A percentile compares a stretch with the other conserved stretches of the same genome.
Evolutionary conservation across 2,329 filamentous ascomycete species (phyloP).

Genomic region (Aspergillaceae sp.): DNA sequence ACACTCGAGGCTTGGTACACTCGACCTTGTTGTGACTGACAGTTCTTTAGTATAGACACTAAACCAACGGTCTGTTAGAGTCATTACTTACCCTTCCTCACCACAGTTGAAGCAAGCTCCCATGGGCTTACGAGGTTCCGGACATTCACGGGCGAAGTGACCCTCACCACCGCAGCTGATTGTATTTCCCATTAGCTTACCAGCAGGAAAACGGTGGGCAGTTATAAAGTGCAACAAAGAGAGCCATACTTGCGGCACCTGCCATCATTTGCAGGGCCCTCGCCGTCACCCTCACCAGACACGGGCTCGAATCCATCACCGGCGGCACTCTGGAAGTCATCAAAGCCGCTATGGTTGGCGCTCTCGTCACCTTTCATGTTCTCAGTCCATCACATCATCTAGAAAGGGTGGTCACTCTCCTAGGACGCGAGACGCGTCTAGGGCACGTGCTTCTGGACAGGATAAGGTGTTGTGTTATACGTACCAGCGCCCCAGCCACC

Average conservation of each 20-base stretch:
- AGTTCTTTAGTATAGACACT: background rate
- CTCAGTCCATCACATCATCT: no score
- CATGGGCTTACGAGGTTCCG: constrained; percentile 20
- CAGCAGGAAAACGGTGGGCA: background rate
- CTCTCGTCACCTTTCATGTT: constrained; percentile 9
- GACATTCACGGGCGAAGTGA: constrained; percentile 36
- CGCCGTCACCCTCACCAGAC: constrained; percentile 1
- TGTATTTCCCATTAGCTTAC: background rate
- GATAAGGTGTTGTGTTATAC: background rate
- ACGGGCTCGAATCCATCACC: background rate
- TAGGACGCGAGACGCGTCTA: background rate
- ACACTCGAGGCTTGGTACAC: constrained; percentile 40
- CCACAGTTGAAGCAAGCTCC: constrained; percentile 38
- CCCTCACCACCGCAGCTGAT: constrained; percentile 27
- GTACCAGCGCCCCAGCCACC: background rate
- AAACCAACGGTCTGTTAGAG: constrained; percentile 2
- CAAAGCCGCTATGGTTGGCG: constrained; percentile 5
- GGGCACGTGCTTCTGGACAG: background rate
- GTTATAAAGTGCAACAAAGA: background rate
- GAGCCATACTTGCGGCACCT: constrained; percentile 30
- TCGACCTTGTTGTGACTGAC: constrained; percentile 36
- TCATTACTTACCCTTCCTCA: constrained; percentile 31
- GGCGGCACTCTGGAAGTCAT: background rate
- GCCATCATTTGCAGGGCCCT: constrained; percentile 11
- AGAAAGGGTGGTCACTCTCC: no score